Evolutionary conservation across 2,329 filamentous ascomycete genomes (phyloP).

Genomic region (Celoporthe dispersa): DNA sequence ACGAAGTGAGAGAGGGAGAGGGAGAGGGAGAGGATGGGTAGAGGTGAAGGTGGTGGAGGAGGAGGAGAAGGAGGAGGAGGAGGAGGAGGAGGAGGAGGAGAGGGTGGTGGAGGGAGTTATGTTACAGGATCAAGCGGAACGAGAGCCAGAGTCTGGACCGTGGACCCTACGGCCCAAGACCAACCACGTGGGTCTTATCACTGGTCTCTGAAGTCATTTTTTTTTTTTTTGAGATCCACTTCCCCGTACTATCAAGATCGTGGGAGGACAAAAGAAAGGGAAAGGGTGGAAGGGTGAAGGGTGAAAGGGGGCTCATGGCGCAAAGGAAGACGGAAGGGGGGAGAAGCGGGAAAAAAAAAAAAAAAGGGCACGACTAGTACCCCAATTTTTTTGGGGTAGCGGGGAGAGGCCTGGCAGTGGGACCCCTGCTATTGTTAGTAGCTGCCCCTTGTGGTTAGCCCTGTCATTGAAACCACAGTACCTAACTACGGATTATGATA

Average conservation of each 20-base stretch:
- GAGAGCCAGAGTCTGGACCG: constrained; percentile 11
- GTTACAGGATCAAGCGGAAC: not conserved
- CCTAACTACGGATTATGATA: too few species aligned
- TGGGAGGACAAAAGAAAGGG: not conserved
- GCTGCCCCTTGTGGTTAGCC: not conserved
- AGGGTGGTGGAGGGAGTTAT: not conserved
- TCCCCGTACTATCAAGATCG: not conserved
- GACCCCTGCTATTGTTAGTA: not conserved
- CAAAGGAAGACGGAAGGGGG: not conserved
- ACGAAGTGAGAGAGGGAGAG: not conserved
- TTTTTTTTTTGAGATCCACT: constrained; percentile 5
- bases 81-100: not conserved
- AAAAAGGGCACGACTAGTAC: not conserved
- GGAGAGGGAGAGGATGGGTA: not conserved
- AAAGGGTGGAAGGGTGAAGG: not conserved
- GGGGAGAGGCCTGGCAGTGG: not conserved
- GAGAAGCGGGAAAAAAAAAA: not conserved
- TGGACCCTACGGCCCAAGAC: not conserved
- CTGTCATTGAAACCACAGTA: not conserved
- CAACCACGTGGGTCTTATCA: constrained; percentile 3
- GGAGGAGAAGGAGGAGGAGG: not conserved
- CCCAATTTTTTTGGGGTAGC: not conserved
- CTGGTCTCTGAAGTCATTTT: constrained; percentile 11
- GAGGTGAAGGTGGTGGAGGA: not conserved
- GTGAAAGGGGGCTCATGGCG: not conserved